phyloP scores from a whole-genome alignment of 1,139 yeast genomes.

The Debaryomyces nepalensis region DNA sequence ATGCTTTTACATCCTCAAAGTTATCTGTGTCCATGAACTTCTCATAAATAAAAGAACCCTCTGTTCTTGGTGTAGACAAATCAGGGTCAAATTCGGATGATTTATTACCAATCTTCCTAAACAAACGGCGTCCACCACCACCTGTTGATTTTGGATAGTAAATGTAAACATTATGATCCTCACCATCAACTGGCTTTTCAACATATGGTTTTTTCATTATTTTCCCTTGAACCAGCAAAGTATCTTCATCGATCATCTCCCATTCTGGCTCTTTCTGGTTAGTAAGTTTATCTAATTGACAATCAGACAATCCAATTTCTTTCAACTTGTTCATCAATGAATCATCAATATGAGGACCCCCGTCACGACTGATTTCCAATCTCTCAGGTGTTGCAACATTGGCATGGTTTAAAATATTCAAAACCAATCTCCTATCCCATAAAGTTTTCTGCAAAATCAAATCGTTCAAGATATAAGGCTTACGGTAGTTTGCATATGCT shows the following conservation, averaged over 20 bases:
- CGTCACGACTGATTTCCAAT: conserved; percentile 90
- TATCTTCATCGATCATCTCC: conserved; percentile 90
- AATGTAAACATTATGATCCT: conserved; percentile 94
- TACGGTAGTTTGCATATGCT: conserved; percentile 82
- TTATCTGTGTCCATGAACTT: conserved; percentile 97
- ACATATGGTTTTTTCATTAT: conserved; percentile 86
- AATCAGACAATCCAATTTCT: conserved; percentile 42
- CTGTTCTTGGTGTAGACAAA: conserved; percentile 73
- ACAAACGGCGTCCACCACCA: conserved; percentile 94
- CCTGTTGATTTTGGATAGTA: conserved; percentile 89
- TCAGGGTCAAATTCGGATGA: conserved; percentile 94
- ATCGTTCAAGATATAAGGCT: conserved; percentile 90
- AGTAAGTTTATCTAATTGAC: conserved; percentile 62
- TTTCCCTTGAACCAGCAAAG: conserved; percentile 76
- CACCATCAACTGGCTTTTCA: conserved; percentile 99
- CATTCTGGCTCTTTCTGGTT: conserved; percentile 75
- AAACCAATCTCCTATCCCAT: conserved; percentile 94
- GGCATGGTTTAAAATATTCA: conserved; percentile 79
- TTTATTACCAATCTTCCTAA: conserved; percentile 96
- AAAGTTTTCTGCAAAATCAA: conserved; percentile 86
- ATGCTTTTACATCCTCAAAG: conserved; percentile 97
- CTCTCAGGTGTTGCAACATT: conserved; percentile 88
- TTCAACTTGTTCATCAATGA: conserved; percentile 54
- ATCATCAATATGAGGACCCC: conserved; percentile 84
- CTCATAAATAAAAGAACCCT: conserved; percentile 92